Evolutionary conservation across 2,329 filamentous ascomycete species (phyloP).

Genomic region (Macrophomina phaseolina): DNA sequence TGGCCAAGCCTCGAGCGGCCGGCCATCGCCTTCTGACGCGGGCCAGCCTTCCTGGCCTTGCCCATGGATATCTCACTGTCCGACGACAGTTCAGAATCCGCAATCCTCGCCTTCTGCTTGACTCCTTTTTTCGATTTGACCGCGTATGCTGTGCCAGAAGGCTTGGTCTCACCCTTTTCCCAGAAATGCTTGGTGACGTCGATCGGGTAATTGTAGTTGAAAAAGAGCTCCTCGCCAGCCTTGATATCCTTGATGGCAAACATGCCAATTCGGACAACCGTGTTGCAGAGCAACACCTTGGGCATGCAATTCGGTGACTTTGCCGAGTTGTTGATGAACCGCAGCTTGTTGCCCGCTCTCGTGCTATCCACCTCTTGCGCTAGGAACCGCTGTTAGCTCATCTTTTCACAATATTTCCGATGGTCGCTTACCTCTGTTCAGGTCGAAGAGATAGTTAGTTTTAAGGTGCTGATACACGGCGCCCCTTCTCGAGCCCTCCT

Average conservation of each 20-base stretch:
- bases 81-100: background rate
- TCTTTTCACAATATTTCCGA: background rate
- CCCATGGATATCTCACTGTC: conserved; percentile 4
- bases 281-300: conserved; percentile 73
- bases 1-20: background rate
- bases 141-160: conserved; percentile 5
- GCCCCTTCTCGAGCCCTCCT: conserved; percentile 71
- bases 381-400: conserved; percentile 30
- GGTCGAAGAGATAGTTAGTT: conserved; percentile 65
- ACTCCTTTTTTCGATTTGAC: conserved; percentile 28
- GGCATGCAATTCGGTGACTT: conserved; percentile 66
- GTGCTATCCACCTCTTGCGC: conserved; percentile 70
- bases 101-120: background rate
- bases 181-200: conserved; percentile 21
- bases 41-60: background rate
- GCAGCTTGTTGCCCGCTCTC: conserved; percentile 77
- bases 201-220: conserved; percentile 66
- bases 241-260: conserved; percentile 70
- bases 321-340: conserved; percentile 81
- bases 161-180: conserved; percentile 7
- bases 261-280: conserved; percentile 76
- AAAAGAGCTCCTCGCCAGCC: conserved; percentile 78
- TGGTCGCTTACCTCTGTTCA: conserved; percentile 52
- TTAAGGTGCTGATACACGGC: conserved; percentile 66
- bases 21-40: background rate